Conservation (phyloP, 2,329 filamentous ascomycete genomes). For the Chrysoporthe deuterocubensis region DNA sequence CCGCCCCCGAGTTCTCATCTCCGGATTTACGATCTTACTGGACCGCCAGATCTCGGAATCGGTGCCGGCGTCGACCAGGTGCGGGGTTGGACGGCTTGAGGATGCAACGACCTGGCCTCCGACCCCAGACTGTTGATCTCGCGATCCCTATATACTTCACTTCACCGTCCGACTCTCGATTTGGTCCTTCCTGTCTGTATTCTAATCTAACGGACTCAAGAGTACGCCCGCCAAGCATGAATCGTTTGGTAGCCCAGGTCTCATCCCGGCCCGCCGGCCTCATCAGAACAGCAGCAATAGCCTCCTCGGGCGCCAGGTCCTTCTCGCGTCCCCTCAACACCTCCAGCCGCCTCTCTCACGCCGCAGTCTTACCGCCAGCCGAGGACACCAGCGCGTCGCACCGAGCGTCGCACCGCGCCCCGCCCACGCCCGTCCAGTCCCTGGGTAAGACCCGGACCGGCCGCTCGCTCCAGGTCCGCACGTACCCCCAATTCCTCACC, state of each 20-base stretch:
- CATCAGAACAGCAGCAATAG: background rate
- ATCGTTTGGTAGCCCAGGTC: slow-evolving; percentile 4
- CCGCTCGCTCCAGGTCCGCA: slow-evolving; percentile 38
- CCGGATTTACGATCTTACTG: background rate
- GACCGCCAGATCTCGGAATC: slow-evolving; percentile 16
- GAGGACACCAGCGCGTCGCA: background rate
- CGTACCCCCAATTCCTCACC: slow-evolving; percentile 57
- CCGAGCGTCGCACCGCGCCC: slow-evolving; percentile 15
- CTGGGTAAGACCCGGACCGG: slow-evolving; percentile 25
- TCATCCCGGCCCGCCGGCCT: slow-evolving; percentile 6
- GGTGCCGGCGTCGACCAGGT: background rate
- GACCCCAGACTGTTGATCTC: background rate
- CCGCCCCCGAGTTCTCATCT: background rate
- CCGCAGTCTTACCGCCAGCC: slow-evolving; percentile 17
- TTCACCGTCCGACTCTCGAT: background rate
- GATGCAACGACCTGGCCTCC: background rate
- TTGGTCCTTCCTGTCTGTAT: background rate
- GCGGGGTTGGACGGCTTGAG: slow-evolving; percentile 9
- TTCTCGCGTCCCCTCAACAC: slow-evolving; percentile 9
- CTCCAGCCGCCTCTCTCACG: slow-evolving; percentile 9
- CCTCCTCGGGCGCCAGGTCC: background rate
- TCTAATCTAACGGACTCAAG: background rate
- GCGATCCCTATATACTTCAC: background rate
- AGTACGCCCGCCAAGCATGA: slow-evolving; percentile 4
- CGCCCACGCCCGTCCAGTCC: slow-evolving; percentile 27